phyloP scores from a whole-genome alignment of 1,284 basidiomycete species.

The Rhizopogon hawkerae region DNA sequence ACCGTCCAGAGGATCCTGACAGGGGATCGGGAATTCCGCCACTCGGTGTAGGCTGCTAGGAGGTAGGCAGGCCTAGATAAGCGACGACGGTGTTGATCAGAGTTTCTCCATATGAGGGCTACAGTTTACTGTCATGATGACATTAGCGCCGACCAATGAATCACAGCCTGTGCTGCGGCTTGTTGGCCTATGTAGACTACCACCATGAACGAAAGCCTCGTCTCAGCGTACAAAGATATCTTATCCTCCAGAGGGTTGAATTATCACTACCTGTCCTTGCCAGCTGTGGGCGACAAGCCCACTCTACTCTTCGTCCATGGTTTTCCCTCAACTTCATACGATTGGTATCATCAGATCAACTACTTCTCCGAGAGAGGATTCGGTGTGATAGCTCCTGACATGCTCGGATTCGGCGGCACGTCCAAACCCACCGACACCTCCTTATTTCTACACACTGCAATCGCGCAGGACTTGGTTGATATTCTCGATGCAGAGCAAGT shows the following conservation, averaged over 20 bases:
- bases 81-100: too few relatives aligned
- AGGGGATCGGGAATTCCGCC: too few relatives aligned
- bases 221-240: constrained; percentile 18
- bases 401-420: constrained; percentile 42
- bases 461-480: constrained; percentile 35
- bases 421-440: constrained; percentile 33
- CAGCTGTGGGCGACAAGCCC: constrained; percentile 22
- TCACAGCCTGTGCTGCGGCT: neutral
- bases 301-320: constrained; percentile 40
- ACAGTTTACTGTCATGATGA: too few relatives aligned
- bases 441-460: constrained; percentile 31
- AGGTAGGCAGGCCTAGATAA: too few relatives aligned
- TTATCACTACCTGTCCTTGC: constrained; percentile 26
- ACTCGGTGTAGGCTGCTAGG: too few relatives aligned
- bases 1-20: too few relatives aligned
- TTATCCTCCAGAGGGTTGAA: constrained; percentile 17
- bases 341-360: constrained; percentile 37
- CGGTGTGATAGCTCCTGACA: constrained; percentile 41
- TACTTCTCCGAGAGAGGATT: constrained; percentile 38
- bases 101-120: too few relatives aligned
- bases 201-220: constrained; percentile 21
- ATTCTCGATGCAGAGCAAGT: constrained; percentile 34
- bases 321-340: constrained; percentile 36
- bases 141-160: too few relatives aligned
- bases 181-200: neutral